Base-by-base conservation (phyloP, 2,329 filamentous ascomycete genomes). In the Calonectria pseudoturangicola region DNA sequence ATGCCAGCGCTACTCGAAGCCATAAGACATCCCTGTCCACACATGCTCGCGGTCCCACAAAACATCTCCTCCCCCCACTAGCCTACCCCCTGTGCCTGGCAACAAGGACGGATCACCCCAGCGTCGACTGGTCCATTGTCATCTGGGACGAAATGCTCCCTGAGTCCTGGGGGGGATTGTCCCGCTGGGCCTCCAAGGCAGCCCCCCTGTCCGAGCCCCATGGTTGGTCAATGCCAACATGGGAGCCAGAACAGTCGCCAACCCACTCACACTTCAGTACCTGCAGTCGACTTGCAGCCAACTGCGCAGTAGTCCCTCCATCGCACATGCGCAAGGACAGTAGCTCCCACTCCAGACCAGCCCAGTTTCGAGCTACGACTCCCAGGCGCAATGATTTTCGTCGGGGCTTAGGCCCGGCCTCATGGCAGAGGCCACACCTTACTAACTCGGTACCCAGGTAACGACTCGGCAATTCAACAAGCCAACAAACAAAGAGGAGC, bases 61-160 rank as follows among this genome's bases (percentile, higher is more conserved):
- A 43, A 63, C 33, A 63, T 51, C 64, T 66, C 64, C 64, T n/a
- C 48, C 65, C 51, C 36, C 64, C 64, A 62, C 47, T 47, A 56
- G 58, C 36, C 64, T 36, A 67, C 43, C 54, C 43, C 69, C 64
- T 71, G 69, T 71, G 54, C 69, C 69, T 71, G 69, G 56, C 69
- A 62, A 56, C 64, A 71, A 63, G 65, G 50, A 45, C 41, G 64
- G 63, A 48, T 30, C 54, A 58, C 25, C 36, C 41, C 36, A 28
- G 33, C 18, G 43, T 64, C 67, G 28, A 71, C 54, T 71, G 64
- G 69, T 60, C 47, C 54, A 45, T 62, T 63, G 30, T n/a, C 21
- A 51, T 63, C 45, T 71, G 45, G 54, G 68, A 71, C 62, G 68
- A 71, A 71, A 63, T 71, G 68, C 63, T 62, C 21, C 56, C 56